Evolutionary conservation across 2,329 filamentous ascomycete species (phyloP).

Genomic region (Malbranchea zuffiana): DNA sequence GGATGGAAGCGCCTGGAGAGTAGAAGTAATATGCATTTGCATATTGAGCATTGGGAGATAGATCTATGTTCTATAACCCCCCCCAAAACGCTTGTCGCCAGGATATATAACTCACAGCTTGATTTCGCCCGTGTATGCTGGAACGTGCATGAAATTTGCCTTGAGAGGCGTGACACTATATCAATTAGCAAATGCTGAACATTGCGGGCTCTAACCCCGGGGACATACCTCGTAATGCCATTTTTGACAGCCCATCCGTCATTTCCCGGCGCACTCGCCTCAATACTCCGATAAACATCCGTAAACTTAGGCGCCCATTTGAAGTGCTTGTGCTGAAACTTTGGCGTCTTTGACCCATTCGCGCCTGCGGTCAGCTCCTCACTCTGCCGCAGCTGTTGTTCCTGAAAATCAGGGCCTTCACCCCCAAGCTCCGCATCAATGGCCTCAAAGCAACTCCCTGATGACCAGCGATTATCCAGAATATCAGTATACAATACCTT

Average conservation of each 20-base stretch:
- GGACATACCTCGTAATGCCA: constrained; percentile 63
- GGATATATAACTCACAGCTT: constrained; percentile 59
- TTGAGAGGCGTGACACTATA: constrained; percentile 75
- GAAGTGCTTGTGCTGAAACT: constrained; percentile 74
- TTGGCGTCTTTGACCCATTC: constrained; percentile 23
- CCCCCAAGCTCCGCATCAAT: constrained; percentile 53
- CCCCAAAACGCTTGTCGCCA: constrained; percentile 16
- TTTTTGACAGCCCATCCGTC: constrained; percentile 90
- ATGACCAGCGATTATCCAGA: constrained; percentile 81
- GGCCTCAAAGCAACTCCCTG: constrained; percentile 78
- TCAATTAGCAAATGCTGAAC: constrained; percentile 14
- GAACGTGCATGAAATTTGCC: constrained; percentile 80
- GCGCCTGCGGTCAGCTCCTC: constrained; percentile 35
- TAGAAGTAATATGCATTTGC: constrained; percentile 6
- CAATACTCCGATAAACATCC: constrained; percentile 81
- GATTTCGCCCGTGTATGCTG: constrained; percentile 58
- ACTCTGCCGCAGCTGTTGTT: constrained; percentile 60
- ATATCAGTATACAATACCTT: constrained; percentile 76
- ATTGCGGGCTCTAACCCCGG: background rate
- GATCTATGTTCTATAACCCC: constrained; percentile 22
- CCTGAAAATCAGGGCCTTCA: constrained; percentile 53
- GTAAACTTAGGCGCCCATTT: constrained; percentile 85
- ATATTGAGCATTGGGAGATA: constrained; percentile 12
- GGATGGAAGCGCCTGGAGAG: background rate
- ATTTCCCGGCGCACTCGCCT: constrained; percentile 65